Evolutionary conservation across 495 filamentous ascomycete genomes (phyloP).

Genomic region (Penicillium diatomitis): DNA sequence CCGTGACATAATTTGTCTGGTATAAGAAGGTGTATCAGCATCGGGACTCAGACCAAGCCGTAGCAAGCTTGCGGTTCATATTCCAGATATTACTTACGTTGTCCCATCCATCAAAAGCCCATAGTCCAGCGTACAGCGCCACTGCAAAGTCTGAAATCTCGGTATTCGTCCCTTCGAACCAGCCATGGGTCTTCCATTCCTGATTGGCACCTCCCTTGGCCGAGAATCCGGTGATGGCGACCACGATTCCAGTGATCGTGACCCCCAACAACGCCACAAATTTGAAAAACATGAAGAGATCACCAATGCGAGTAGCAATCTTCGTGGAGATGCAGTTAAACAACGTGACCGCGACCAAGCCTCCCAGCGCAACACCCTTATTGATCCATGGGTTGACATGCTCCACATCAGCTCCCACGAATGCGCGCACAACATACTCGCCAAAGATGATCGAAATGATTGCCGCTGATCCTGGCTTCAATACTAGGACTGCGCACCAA

Average conservation of each 20-base stretch:
- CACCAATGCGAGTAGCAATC: constrained; percentile 73
- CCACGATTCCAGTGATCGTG: constrained; percentile 80
- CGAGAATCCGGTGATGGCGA: constrained; percentile 77
- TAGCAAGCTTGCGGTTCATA: too few relatives aligned
- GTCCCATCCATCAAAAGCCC: constrained; percentile 99
- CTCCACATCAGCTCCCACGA: constrained; percentile 71
- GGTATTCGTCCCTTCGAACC: constrained; percentile 83
- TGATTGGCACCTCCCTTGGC: constrained; percentile 62
- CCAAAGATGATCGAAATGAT: constrained; percentile 98
- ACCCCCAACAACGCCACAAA: constrained; percentile 83
- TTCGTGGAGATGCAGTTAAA: constrained; percentile 87
- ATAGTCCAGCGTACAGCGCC: constrained; percentile 88
- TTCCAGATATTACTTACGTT: constrained; percentile 54
- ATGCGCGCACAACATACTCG: constrained; percentile 84
- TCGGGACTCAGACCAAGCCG: neutral
- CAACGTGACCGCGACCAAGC: constrained; percentile 65
- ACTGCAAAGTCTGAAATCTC: constrained; percentile 79
- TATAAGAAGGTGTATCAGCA: neutral
- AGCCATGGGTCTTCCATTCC: constrained; percentile 80
- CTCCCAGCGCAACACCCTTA: constrained; percentile 75
- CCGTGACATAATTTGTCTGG: constrained; percentile 88
- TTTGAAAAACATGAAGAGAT: constrained; percentile 94
- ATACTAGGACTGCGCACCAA: constrained; percentile 88
- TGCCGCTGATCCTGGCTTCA: constrained; percentile 87
- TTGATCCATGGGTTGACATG: constrained; percentile 76